A percentile compares a stretch with the other conserved stretches of the same genome.
These are phyloP conservation scores for Lolium multiflorum DNA, from an alignment of 176 grass and related monocot genomes.

Conservation along the genomic window DNA sequence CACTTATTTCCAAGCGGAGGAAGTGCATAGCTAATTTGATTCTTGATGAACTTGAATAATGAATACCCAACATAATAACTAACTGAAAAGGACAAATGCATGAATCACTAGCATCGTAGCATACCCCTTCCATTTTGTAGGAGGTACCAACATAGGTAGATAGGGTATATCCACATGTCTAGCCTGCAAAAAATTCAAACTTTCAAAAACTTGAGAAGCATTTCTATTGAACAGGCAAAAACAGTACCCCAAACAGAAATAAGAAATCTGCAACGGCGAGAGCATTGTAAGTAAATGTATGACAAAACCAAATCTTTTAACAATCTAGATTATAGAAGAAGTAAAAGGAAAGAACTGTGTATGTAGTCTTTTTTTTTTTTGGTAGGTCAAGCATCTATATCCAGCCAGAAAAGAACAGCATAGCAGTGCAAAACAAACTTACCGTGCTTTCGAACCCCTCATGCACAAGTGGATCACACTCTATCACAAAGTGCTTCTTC, in stretches of 20 bases:
- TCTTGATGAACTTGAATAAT: slow-evolving; percentile 7
- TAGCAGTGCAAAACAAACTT: slow-evolving; percentile 50
- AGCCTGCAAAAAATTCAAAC: slow-evolving; percentile 68
- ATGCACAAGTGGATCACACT: slow-evolving; percentile 85
- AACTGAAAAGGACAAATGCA: slow-evolving; percentile 32
- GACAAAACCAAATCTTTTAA: not conserved
- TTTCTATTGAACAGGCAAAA: slow-evolving; percentile 11
- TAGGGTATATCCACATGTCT: slow-evolving; percentile 87
- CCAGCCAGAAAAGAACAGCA: slow-evolving; percentile 17
- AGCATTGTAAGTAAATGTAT: slow-evolving; percentile 26
- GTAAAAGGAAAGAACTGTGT: not conserved
- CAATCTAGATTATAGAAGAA: slow-evolving; percentile 3
- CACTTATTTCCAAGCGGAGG: too few species aligned
- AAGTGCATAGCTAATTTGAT: not conserved
- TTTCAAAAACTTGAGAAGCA: slow-evolving; percentile 42
- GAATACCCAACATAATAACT: slow-evolving; percentile 20
- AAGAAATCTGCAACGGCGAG: not conserved
- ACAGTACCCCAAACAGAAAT: slow-evolving; percentile 13
- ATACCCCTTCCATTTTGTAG: slow-evolving; percentile 95
- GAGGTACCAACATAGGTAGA: slow-evolving; percentile 90
- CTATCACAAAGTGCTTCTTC: slow-evolving; percentile 82
- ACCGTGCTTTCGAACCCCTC: slow-evolving; percentile 83
- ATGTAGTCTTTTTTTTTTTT: not conserved
- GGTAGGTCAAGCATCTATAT: slow-evolving; percentile 15
- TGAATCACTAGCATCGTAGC: slow-evolving; percentile 55